phyloP scores from a whole-genome alignment of 176 grass and related monocot species.

The Zoysia japonica region DNA sequence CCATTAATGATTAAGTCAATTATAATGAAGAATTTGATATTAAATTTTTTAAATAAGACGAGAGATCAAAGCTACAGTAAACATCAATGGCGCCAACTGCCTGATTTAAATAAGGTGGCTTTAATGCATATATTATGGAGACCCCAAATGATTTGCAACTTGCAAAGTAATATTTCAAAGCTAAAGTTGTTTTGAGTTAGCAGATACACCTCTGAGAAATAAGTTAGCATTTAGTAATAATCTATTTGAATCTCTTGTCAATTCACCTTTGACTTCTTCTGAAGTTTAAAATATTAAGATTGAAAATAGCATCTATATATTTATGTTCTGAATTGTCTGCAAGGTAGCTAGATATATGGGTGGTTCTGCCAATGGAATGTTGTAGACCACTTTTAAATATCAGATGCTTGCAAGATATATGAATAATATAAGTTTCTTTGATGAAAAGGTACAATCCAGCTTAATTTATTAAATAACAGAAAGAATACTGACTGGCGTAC shows the following conservation, averaged over 20 bases:
- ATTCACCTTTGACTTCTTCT: background rate
- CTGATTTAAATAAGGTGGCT: no score
- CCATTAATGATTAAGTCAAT: no score
- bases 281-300: background rate
- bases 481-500: background rate
- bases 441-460: background rate
- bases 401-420: background rate
- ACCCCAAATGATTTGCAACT: background rate
- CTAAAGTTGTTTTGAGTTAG: background rate
- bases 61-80: no score
- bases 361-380: background rate
- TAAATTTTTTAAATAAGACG: no score
- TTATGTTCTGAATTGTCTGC: background rate
- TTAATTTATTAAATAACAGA: background rate
- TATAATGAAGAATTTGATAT: no score
- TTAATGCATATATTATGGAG: background rate
- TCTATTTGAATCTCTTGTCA: background rate
- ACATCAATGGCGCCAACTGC: no score
- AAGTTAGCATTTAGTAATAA: background rate
- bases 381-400: background rate
- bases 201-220: background rate
- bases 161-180: background rate
- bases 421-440: background rate
- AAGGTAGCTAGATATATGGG: background rate
- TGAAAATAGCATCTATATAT: background rate